phyloP scores from a whole-genome alignment of 805 yeast species.

The Candida silvicultrix region DNA sequence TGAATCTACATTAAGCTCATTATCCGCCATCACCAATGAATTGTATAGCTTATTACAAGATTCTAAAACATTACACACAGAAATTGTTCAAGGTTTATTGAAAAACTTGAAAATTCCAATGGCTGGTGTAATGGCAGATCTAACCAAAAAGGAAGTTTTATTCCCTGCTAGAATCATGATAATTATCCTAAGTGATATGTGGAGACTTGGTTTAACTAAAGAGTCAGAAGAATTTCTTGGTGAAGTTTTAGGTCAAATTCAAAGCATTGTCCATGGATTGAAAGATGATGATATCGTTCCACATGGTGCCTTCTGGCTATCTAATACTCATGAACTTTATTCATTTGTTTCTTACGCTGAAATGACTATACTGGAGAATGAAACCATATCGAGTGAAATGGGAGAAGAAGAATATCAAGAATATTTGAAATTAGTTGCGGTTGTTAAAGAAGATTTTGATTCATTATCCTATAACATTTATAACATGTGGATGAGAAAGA shows the following conservation, averaged over 20 bases:
- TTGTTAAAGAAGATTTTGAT: slow-evolving; percentile 91
- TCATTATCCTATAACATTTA: slow-evolving; percentile 89
- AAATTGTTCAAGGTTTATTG: slow-evolving; percentile 80
- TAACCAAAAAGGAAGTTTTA: slow-evolving; percentile 83
- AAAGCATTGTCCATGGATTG: slow-evolving; percentile 69
- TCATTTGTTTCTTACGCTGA: slow-evolving; percentile 95
- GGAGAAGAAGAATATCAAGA: slow-evolving; percentile 86
- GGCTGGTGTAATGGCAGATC: slow-evolving; percentile 75
- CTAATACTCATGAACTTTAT: slow-evolving; percentile 91
- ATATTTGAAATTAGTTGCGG: slow-evolving; percentile 81
- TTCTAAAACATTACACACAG: slow-evolving; percentile 67
- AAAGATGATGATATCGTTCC: slow-evolving; percentile 84
- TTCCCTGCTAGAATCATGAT: slow-evolving; percentile 96
- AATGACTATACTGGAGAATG: slow-evolving; percentile 82
- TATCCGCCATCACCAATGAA: slow-evolving; percentile 72
- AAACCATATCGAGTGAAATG: slow-evolving; percentile 73
- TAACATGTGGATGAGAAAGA: slow-evolving; percentile 94
- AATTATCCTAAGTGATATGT: slow-evolving; percentile 91
- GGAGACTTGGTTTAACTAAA: slow-evolving; percentile 91
- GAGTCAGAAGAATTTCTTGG: slow-evolving; percentile 91
- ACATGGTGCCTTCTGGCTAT: slow-evolving; percentile 96
- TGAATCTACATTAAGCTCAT: slow-evolving; percentile 33
- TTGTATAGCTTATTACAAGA: slow-evolving; percentile 65
- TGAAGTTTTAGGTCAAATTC: slow-evolving; percentile 81
- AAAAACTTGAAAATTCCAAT: slow-evolving; percentile 82